These are phyloP conservation scores for Mangifera indica DNA, from an alignment of 345 rosid species.

Conservation along the genomic window DNA sequence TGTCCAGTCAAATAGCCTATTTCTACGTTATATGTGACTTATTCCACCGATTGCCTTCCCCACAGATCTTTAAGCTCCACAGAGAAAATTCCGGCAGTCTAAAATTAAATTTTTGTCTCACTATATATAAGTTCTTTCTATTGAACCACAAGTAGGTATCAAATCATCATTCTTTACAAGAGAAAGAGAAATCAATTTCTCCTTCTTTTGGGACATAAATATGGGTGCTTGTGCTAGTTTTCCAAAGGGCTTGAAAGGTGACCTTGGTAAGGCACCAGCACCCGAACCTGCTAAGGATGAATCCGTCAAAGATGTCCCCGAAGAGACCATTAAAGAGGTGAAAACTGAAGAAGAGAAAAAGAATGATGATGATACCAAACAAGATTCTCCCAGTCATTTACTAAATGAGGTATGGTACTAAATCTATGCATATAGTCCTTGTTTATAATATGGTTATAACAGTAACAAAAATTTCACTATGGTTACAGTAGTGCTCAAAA, in stretches of 20 bases:
- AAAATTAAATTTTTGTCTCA: no score
- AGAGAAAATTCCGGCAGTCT: neutral
- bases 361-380: neutral
- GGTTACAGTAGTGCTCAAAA: no score
- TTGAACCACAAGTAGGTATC: neutral
- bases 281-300: neutral
- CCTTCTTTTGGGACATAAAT: neutral
- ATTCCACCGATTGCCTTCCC: neutral
- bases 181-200: neutral
- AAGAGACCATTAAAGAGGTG: neutral
- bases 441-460: no score
- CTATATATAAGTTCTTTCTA: neutral
- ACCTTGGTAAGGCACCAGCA: neutral
- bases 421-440: no score
- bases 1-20: no score
- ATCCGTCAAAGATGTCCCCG: neutral
- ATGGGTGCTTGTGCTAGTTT: neutral
- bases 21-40: no score
- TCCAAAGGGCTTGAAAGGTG: neutral
- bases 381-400: neutral
- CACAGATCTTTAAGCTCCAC: neutral
- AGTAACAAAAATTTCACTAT: no score
- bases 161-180: neutral
- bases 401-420: neutral
- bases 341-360: neutral